Conservation (phyloP, 1,284 basidiomycete species). For the Neonothopanus nambi region DNA sequence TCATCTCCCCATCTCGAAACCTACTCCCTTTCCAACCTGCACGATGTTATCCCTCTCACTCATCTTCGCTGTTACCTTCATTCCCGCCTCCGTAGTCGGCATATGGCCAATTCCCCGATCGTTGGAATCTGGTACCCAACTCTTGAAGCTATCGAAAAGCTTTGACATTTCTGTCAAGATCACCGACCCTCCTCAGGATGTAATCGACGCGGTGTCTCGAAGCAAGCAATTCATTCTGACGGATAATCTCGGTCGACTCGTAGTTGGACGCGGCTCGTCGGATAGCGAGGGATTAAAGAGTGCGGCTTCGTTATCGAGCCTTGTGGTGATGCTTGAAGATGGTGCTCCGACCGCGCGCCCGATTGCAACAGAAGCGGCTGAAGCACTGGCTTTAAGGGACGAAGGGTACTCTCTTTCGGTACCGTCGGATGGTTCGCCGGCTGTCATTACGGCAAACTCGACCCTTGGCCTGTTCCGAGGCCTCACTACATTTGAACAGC, state of each 20-base stretch:
- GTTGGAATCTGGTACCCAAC: conserved; percentile 29
- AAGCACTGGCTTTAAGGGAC: conserved; percentile 50
- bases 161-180: conserved; percentile 43
- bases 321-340: conserved; percentile 4
- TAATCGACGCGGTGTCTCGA: conserved; percentile 43
- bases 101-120: conserved; percentile 39
- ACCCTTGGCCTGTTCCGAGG: conserved; percentile 81
- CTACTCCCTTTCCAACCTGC: not conserved
- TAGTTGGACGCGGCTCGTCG: conserved; percentile 39
- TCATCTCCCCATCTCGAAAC: not conserved
- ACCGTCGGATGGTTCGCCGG: conserved; percentile 58
- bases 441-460: conserved; percentile 66
- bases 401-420: conserved; percentile 71
- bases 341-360: not conserved
- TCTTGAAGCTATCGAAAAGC: conserved; percentile 31
- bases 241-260: conserved; percentile 48
- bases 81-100: conserved; percentile 17
- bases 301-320: not conserved
- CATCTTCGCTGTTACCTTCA: conserved; percentile 13
- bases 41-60: not conserved
- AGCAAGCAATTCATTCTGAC: conserved; percentile 38
- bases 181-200: conserved; percentile 42
- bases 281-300: conserved; percentile 1
- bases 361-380: conserved; percentile 58
- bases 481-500: conserved; percentile 79